Evolutionary conservation across 306 rosid genomes (phyloP).

Genomic region (Heteromeles arbutifolia): DNA sequence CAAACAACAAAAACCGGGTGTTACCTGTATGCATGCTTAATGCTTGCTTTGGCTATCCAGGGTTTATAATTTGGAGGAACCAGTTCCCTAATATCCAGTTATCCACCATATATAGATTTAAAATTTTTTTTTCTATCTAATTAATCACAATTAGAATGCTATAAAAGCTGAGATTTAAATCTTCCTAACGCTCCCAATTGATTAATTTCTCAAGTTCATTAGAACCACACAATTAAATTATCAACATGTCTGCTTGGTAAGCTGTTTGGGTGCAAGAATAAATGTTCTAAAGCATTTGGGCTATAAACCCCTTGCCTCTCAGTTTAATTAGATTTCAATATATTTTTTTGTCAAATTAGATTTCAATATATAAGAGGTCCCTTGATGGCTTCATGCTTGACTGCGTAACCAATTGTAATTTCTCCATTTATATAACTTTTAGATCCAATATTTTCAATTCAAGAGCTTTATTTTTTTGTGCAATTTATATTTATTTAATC

Average conservation of each 20-base stretch:
- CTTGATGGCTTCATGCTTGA: no score
- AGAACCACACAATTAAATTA: no score
- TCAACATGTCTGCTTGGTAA: no score
- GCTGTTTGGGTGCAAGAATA: background rate
- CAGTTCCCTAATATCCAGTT: background rate
- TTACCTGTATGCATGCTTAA: background rate
- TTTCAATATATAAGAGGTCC: background rate
- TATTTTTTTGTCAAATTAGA: no score
- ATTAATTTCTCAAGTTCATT: no score
- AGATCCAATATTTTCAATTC: background rate
- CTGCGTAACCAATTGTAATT: no score
- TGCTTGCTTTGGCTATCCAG: background rate
- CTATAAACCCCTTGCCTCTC: background rate
- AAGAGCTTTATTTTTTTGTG: background rate
- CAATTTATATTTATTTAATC: background rate
- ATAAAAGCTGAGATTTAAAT: background rate
- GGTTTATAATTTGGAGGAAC: background rate
- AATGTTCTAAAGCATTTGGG: background rate
- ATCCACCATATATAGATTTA: background rate
- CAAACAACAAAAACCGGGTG: background rate
- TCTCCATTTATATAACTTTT: no score
- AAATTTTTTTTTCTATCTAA: background rate
- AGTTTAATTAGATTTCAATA: background rate
- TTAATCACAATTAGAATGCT: background rate
- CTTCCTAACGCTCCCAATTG: background rate